Percentiles rank a stretch among this genome's conserved stretches.
These are phyloP conservation scores for Colletotrichum falcatum DNA, from an alignment of 2,329 filamentous ascomycete species.

Conservation along the genomic window DNA sequence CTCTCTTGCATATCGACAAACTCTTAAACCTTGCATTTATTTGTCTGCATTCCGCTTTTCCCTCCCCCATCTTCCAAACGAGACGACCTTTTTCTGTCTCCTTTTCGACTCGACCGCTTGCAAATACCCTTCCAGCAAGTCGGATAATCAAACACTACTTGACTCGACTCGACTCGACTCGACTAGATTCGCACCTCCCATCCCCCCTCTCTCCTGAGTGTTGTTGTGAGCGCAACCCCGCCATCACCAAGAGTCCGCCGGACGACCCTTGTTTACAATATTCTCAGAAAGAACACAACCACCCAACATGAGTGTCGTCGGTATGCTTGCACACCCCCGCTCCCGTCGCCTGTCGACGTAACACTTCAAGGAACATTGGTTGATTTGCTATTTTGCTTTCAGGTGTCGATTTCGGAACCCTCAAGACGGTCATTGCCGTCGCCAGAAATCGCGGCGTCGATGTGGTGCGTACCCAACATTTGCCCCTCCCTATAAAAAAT, in stretches of 20 bases:
- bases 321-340: conserved; percentile 52
- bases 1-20: conserved; percentile 39
- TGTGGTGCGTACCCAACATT: conserved; percentile 78
- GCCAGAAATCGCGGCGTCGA: conserved; percentile 98
- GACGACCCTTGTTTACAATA: conserved; percentile 37
- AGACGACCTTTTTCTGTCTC: conserved; percentile 27
- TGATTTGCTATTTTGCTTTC: conserved; percentile 39
- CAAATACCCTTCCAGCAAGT: conserved; percentile 34
- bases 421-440: conserved; percentile 97
- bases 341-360: conserved; percentile 1
- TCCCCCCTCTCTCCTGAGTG: conserved; percentile 15
- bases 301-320: conserved; percentile 67
- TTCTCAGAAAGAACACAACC: conserved; percentile 41
- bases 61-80: conserved; percentile 25
- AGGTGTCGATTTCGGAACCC: conserved; percentile 94
- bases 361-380: conserved; percentile 7
- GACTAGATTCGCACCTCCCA: conserved; percentile 9
- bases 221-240: conserved; percentile 39
- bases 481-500: conserved; percentile 32
- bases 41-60: conserved; percentile 28
- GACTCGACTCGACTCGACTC: conserved; percentile 21
- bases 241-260: conserved; percentile 22
- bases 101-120: conserved; percentile 38
- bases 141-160: conserved; percentile 28
- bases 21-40: conserved; percentile 38